Percentiles rank a stretch among this genome's conserved stretches.
Conservation (phyloP, 2,329 filamentous ascomycete genomes). For the Neurospora sp. region DNA sequence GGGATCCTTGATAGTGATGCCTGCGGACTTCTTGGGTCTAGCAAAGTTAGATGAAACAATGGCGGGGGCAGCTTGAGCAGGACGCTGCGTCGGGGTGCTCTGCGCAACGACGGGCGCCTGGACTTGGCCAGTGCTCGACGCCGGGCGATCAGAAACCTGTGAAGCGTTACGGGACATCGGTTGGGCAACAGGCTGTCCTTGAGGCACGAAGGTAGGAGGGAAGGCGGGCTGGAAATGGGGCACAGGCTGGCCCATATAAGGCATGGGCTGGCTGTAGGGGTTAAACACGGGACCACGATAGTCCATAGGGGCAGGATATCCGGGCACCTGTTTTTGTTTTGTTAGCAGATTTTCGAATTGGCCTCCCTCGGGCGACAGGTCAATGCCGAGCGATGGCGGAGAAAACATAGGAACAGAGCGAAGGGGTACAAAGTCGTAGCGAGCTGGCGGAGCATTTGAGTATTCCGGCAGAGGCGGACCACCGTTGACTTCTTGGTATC, state of each 20-base stretch:
- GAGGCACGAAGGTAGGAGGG: slow-evolving; percentile 26
- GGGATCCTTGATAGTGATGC: slow-evolving; percentile 76
- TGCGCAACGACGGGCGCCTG: slow-evolving; percentile 51
- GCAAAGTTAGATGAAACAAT: slow-evolving; percentile 37
- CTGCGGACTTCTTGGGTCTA: slow-evolving; percentile 57
- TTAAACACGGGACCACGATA: slow-evolving; percentile 4
- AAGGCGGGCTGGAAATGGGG: slow-evolving; percentile 40
- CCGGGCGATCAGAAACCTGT: slow-evolving; percentile 59
- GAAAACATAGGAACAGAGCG: slow-evolving; percentile 21
- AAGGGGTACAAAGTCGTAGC: slow-evolving; percentile 19
- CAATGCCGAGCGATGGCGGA: slow-evolving; percentile 28
- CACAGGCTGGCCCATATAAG: slow-evolving; percentile 36
- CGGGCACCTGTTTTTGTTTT: slow-evolving; percentile 49
- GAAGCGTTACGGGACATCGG: slow-evolving; percentile 81
- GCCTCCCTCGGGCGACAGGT: slow-evolving; percentile 60
- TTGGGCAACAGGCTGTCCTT: slow-evolving; percentile 37
- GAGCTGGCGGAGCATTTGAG: slow-evolving; percentile 13
- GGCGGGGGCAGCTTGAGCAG: slow-evolving; percentile 42
- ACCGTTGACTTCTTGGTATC: slow-evolving; percentile 16
- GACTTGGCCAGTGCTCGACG: slow-evolving; percentile 56
- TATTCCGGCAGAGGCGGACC: slow-evolving; percentile 13
- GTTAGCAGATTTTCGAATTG: slow-evolving; percentile 69
- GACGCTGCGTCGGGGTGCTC: slow-evolving; percentile 52
- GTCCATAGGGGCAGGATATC: slow-evolving; percentile 16
- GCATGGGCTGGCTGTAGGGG: slow-evolving; percentile 20